phyloP scores from a whole-genome alignment of 768 basidiomycete genomes.

The Panellus pusillus region DNA sequence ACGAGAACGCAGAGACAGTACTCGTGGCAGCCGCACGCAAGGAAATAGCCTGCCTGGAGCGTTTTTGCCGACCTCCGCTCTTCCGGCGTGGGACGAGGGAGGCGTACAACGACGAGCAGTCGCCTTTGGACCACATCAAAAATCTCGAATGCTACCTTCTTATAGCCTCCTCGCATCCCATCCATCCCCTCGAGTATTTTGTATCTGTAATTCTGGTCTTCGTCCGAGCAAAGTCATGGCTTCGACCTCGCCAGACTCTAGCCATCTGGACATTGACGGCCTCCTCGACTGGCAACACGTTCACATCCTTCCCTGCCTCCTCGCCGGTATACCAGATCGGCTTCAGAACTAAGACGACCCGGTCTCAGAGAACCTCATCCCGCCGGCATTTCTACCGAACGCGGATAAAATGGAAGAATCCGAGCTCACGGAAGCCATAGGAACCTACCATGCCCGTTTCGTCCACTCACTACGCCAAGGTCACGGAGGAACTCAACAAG shows the following conservation, averaged over 20 bases:
- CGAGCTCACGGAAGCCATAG: too few species aligned
- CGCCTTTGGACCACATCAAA: slow-evolving; percentile 45
- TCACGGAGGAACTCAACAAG: neutral
- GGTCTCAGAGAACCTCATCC: too few species aligned
- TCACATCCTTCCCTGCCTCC: slow-evolving; percentile 52
- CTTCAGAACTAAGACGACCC: too few species aligned
- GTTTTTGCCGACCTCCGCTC: slow-evolving; percentile 47
- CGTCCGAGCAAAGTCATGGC: slow-evolving; percentile 50
- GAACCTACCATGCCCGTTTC: too few species aligned
- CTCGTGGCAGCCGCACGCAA: slow-evolving; percentile 43
- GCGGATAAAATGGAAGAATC: too few species aligned
- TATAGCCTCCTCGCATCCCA: slow-evolving; percentile 47
- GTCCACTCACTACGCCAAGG: too few species aligned
- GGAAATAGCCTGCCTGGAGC: slow-evolving; percentile 47
- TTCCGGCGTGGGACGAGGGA: slow-evolving; percentile 43
- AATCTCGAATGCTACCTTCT: slow-evolving; percentile 49
- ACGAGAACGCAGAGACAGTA: slow-evolving; percentile 40
- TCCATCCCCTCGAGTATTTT: slow-evolving; percentile 39
- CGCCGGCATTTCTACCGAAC: too few species aligned
- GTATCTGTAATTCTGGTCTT: slow-evolving; percentile 56
- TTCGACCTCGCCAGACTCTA: slow-evolving; percentile 44
- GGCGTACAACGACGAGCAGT: slow-evolving; percentile 45
- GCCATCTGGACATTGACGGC: slow-evolving; percentile 36
- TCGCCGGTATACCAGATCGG: too few species aligned
- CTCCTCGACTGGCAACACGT: slow-evolving; percentile 58